Evolutionary conservation across 257 asterid species (phyloP).

Genomic region (Orobanche coerulescens): DNA sequence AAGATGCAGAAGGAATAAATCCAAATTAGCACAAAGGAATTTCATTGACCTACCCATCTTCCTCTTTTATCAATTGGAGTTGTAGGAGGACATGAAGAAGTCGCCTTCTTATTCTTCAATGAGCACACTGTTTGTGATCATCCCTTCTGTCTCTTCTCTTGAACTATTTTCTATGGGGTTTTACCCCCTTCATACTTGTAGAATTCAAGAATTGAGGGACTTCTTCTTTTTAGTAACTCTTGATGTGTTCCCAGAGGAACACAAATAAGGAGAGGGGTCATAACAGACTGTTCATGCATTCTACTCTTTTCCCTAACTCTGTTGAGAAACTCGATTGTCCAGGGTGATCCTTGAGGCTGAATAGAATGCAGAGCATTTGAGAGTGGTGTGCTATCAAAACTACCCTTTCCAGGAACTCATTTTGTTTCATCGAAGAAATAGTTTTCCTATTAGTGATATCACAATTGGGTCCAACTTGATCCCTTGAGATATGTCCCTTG

Average conservation of each 20-base stretch:
- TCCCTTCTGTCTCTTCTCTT: slow-evolving; percentile 47
- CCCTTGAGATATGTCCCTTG: slow-evolving; percentile 29
- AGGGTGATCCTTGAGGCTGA: slow-evolving; percentile 65
- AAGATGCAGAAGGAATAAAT: too few species aligned
- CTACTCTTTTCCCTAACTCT: slow-evolving; percentile 83
- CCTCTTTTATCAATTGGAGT: slow-evolving; percentile 90
- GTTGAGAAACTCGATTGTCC: slow-evolving; percentile 87
- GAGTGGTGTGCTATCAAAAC: slow-evolving; percentile 53
- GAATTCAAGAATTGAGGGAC: slow-evolving; percentile 77
- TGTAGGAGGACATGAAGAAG: slow-evolving; percentile 36
- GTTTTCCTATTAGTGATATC: slow-evolving; percentile 27
- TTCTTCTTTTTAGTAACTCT: slow-evolving; percentile 53
- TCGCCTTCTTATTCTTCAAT: slow-evolving; percentile 38
- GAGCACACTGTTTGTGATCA: slow-evolving; percentile 34
- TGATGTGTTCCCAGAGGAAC: slow-evolving; percentile 36
- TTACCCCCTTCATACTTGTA: slow-evolving; percentile 63
- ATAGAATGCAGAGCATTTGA: slow-evolving; percentile 62
- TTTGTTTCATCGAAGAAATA: slow-evolving; percentile 23
- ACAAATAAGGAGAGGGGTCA: slow-evolving; percentile 43
- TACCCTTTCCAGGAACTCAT: slow-evolving; percentile 27
- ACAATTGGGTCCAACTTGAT: slow-evolving; percentile 27
- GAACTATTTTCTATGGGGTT: slow-evolving; percentile 36
- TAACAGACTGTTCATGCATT: slow-evolving; percentile 47
- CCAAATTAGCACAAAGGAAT: slow-evolving; percentile 13
- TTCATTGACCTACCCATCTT: slow-evolving; percentile 48